Percentiles rank a stretch among this genome's conserved stretches.
phyloP scores from a whole-genome alignment of 1,139 yeast species.

The Yamadazyma oceani region DNA sequence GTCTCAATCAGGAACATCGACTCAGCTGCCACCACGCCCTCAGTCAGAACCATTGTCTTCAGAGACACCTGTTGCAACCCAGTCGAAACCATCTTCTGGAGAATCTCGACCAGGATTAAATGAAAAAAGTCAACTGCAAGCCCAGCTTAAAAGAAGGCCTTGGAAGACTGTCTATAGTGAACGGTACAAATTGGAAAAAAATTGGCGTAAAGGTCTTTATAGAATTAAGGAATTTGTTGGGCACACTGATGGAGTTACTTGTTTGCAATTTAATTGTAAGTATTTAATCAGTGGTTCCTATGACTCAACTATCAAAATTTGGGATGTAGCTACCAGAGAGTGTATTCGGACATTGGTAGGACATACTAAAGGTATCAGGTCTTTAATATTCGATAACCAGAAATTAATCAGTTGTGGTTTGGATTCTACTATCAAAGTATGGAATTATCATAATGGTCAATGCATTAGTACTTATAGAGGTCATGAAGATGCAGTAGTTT shows the following conservation, averaged over 20 bases:
- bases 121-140: no score
- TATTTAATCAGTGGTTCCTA: slow-evolving; percentile 87
- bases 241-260: slow-evolving; percentile 84
- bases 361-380: slow-evolving; percentile 81
- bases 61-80: no score
- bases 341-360: slow-evolving; percentile 77
- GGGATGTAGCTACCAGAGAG: slow-evolving; percentile 83
- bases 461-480: slow-evolving; percentile 93
- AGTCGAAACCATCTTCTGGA: no score
- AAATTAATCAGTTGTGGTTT: slow-evolving; percentile 90
- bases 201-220: slow-evolving; percentile 88
- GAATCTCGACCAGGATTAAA: no score
- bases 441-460: slow-evolving; percentile 95
- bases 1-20: not conserved
- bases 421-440: slow-evolving; percentile 88
- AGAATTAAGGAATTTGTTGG: slow-evolving; percentile 67
- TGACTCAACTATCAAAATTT: slow-evolving; percentile 83
- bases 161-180: slow-evolving; percentile 97
- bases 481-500: slow-evolving; percentile 81
- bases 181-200: slow-evolving; percentile 83
- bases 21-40: not conserved
- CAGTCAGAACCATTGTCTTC: no score
- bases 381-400: slow-evolving; percentile 81
- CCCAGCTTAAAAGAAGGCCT: slow-evolving; percentile 52
- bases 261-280: slow-evolving; percentile 77